Conservation (phyloP, 2,329 filamentous ascomycete genomes). For the Microdochium trichocladiopsis region DNA sequence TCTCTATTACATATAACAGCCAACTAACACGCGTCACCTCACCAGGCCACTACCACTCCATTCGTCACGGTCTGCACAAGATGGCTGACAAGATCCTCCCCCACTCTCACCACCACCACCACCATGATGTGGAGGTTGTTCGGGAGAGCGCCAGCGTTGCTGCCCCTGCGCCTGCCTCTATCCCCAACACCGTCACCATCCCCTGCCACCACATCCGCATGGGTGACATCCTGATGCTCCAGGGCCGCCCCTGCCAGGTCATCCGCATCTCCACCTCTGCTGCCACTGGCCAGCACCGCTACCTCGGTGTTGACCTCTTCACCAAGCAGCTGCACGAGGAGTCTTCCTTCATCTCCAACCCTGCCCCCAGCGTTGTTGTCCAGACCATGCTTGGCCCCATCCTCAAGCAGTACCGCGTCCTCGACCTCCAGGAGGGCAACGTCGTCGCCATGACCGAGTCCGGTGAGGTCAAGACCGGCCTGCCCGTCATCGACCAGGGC, state of each 20-base stretch:
- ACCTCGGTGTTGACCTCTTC: conserved; percentile 99
- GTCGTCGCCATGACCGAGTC: conserved; percentile 98
- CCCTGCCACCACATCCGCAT: conserved; percentile 99
- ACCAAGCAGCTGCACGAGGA: conserved; percentile 99
- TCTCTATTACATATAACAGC: conserved; percentile 6
- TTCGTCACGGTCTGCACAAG: conserved; percentile 50
- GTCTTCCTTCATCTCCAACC: conserved; percentile 96
- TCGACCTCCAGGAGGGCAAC: conserved; percentile 81
- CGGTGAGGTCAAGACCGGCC: conserved; percentile 93
- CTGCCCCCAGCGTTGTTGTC: conserved; percentile 89
- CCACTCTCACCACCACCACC: conserved; percentile 40
- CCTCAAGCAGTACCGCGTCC: conserved; percentile 99
- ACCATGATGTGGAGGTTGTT: conserved; percentile 34
- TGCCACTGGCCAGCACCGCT: conserved; percentile 98
- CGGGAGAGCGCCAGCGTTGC: conserved; percentile 31
- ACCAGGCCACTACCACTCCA: conserved; percentile 51
- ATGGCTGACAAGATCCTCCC: conserved; percentile 48
- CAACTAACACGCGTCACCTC: conserved; percentile 9
- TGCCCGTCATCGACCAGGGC: conserved; percentile 93
- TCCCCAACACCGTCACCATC: conserved; percentile 88
- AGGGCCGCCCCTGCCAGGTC: conserved; percentile 98
- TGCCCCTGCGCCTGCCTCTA: conserved; percentile 24
- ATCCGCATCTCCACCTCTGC: conserved; percentile 98
- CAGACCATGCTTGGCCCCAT: conserved; percentile 99
- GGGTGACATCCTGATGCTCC: conserved; percentile 96